Base-by-base conservation (phyloP, 768 basidiomycete species). In the Psilocybe cyanescens region DNA sequence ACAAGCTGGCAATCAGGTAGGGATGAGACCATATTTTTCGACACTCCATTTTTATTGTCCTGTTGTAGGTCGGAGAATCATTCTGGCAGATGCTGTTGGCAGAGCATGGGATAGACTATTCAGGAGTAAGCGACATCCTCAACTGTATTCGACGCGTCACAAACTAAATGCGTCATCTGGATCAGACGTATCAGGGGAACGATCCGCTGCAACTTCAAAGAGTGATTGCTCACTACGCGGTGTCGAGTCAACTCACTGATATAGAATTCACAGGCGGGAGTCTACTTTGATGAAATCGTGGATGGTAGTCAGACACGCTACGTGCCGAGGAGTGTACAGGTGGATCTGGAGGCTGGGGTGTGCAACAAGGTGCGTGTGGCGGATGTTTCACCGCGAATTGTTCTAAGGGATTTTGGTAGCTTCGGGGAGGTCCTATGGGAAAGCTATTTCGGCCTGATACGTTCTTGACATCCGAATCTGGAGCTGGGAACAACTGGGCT, bases 401-500 rank as follows among this genome's bases (percentile, higher is more conserved):
- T 37, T 63, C 17, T n/a, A 48, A 35, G 55, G 16, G 48, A 17
- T 11, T 62, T 58, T 4, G 39, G 7, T 56, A 93, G 86, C 76
- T 94, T 53, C 86, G 86, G 50, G 81, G 86, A 29, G 91, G 94
- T 9, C 75, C 83, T 2, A 75, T 92, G 41, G 95, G 95, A 2
- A 67, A 71, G 7, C 80, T 99, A 5, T 97, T 95, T 78, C 85
- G 89, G 52, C 96, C 96, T 2, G 94, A 95, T 71, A 97, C 93
- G 1, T 97, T 84, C 71, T 72, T 95, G 50, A 83, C 85, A 39
- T 82, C 86, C 1, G 76, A 82, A 45, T 73, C 75, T 1, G 83
- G 83, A n/a, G 84, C 95, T 0, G 95, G 95, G 16, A 97, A 98
- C 69, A 97, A 96, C 65, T 97, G 94, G 92, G 95, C 94, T 14